phyloP scores from a whole-genome alignment of 345 rosid genomes.

The Salix brachista region DNA sequence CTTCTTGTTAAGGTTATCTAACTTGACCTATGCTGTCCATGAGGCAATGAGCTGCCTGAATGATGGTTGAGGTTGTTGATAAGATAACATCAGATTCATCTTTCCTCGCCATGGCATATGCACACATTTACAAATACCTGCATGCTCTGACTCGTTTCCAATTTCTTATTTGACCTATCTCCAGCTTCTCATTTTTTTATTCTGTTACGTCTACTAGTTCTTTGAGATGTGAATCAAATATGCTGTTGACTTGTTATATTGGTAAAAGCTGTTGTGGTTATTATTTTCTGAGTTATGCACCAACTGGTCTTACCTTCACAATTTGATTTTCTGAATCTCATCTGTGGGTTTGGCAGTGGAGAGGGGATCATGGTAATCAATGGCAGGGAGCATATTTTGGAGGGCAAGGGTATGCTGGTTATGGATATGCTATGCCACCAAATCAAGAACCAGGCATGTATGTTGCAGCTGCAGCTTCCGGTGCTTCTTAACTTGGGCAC shows the following conservation, averaged over 20 bases:
- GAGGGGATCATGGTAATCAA: conserved; percentile 59
- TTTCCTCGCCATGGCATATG: not conserved
- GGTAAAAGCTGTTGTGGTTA: not conserved
- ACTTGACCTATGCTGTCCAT: not conserved
- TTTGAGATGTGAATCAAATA: not conserved
- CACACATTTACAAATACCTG: not conserved
- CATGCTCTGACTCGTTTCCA: not conserved
- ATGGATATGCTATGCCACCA: conserved; percentile 45
- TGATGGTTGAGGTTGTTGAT: not conserved
- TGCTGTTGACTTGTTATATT: not conserved
- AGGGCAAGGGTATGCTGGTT: conserved; percentile 59
- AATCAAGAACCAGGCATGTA: conserved; percentile 52
- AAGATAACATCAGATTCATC: not conserved
- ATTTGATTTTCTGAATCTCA: not conserved
- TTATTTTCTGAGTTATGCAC: not conserved
- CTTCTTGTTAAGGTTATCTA: not conserved
- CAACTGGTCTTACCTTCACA: not conserved
- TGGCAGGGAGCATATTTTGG: conserved; percentile 74
- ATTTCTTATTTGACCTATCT: not conserved
- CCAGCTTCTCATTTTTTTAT: not conserved
- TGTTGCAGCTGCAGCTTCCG: conserved; percentile 60
- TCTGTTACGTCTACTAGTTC: not conserved
- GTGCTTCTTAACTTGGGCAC: conserved; percentile 46
- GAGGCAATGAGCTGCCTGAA: not conserved
- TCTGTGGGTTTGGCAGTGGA: conserved; percentile 50